Percentiles rank a stretch among this genome's conserved stretches.
phyloP scores from a whole-genome alignment of 805 yeast genomes.

The Candida loeiensis region DNA sequence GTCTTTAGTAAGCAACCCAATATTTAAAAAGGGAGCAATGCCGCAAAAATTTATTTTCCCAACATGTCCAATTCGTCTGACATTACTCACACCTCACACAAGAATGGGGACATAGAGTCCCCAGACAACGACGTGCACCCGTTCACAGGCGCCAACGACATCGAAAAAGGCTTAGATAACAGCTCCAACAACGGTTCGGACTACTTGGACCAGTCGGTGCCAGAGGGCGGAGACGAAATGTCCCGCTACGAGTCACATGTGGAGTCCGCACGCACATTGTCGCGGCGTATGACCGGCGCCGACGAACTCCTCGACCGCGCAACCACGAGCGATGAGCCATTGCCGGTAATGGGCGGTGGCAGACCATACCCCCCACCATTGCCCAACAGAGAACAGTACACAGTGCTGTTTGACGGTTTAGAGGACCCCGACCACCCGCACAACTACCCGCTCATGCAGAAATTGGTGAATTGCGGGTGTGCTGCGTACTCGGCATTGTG shows the following conservation, averaged over 20 bases:
- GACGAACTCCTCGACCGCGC: slow-evolving; percentile 20
- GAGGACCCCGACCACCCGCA: slow-evolving; percentile 78
- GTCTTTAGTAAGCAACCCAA: not conserved
- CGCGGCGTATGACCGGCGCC: slow-evolving; percentile 20
- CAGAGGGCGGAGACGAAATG: slow-evolving; percentile 20
- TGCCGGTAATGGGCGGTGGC: slow-evolving; percentile 61
- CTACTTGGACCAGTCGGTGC: slow-evolving; percentile 8
- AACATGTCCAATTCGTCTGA: slow-evolving; percentile 1
- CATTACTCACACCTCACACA: not conserved
- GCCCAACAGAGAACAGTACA: slow-evolving; percentile 52
- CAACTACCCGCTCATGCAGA: slow-evolving; percentile 47
- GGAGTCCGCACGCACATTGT: slow-evolving; percentile 19
- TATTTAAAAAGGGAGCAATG: not conserved
- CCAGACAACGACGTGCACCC: slow-evolving; percentile 10
- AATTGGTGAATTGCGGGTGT: slow-evolving; percentile 21
- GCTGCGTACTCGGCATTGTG: slow-evolving; percentile 32
- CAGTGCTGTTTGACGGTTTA: slow-evolving; percentile 74
- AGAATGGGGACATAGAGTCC: not conserved
- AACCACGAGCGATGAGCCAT: slow-evolving; percentile 24
- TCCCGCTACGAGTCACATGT: slow-evolving; percentile 22
- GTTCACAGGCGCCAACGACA: slow-evolving; percentile 12
- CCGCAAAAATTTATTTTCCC: not conserved
- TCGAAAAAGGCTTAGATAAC: slow-evolving; percentile 5
- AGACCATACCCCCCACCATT: slow-evolving; percentile 60
- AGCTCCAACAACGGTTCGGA: not conserved